Evolutionary conservation across 1,139 yeast genomes (phyloP).

Genomic region (Geotrichum histeridarum): DNA sequence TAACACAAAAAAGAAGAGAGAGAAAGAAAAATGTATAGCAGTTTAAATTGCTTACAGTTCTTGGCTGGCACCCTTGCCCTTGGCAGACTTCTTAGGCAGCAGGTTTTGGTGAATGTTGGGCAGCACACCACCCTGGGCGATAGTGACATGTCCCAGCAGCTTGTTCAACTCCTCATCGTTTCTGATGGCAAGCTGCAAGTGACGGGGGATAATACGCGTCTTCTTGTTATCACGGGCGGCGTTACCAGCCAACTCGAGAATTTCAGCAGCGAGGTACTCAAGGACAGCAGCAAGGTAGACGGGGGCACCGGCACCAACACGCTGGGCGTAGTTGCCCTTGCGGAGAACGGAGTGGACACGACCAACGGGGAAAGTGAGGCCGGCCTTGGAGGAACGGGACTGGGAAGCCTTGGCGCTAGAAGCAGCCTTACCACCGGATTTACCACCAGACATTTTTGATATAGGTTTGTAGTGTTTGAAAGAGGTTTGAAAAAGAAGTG

Average conservation of each 20-base stretch:
- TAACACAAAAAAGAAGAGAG: slow-evolving; percentile 1
- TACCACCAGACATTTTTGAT: slow-evolving; percentile 87
- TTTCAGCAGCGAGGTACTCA: slow-evolving; percentile 95
- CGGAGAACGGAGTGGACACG: slow-evolving; percentile 96
- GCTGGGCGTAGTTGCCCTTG: slow-evolving; percentile 98
- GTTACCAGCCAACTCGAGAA: slow-evolving; percentile 96
- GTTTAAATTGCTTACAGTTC: slow-evolving; percentile 14
- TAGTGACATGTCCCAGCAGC: slow-evolving; percentile 87
- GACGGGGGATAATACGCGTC: slow-evolving; percentile 98
- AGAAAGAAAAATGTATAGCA: neutral
- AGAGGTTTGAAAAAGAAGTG: neutral
- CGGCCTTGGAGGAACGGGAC: slow-evolving; percentile 97
- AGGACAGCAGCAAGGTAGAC: slow-evolving; percentile 93
- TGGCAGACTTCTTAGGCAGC: slow-evolving; percentile 32
- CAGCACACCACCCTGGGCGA: slow-evolving; percentile 97
- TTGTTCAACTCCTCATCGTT: slow-evolving; percentile 96
- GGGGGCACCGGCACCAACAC: slow-evolving; percentile 98
- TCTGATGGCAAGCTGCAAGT: slow-evolving; percentile 95
- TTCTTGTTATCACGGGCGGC: slow-evolving; percentile 98
- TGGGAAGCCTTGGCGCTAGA: slow-evolving; percentile 86
- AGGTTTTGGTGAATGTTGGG: slow-evolving; percentile 92
- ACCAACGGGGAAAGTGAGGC: slow-evolving; percentile 98
- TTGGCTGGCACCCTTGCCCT: slow-evolving; percentile 20
- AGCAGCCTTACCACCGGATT: slow-evolving; percentile 93
- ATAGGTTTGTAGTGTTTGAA: slow-evolving; percentile 7